These are phyloP conservation scores for Solanum sejunctum DNA, from an alignment of 257 asterid genomes.

Conservation along the genomic window DNA sequence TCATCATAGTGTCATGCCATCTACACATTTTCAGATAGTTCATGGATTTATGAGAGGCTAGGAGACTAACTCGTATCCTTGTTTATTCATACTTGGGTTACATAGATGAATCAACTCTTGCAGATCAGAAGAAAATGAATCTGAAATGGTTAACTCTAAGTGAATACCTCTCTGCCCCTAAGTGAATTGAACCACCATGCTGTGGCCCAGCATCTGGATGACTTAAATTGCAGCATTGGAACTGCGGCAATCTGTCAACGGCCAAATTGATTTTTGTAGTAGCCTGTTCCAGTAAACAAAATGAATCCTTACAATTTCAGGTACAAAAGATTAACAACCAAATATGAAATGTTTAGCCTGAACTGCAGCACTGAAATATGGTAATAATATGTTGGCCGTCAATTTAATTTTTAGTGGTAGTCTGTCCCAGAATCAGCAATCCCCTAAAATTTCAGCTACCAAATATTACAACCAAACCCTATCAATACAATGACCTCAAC, in stretches of 20 bases:
- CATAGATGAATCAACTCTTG: not conserved
- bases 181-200: conserved; percentile 91
- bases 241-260: conserved; percentile 63
- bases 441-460: not conserved
- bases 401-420: not conserved
- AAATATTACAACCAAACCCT: not conserved
- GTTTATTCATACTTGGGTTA: not conserved
- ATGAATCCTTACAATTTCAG: conserved; percentile 2
- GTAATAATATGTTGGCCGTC: not conserved
- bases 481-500: not conserved
- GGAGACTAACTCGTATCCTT: not conserved
- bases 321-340: not conserved
- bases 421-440: not conserved
- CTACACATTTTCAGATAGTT: not conserved
- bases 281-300: conserved; percentile 48
- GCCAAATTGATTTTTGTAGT: conserved; percentile 93
- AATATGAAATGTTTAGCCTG: not conserved
- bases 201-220: conserved; percentile 73
- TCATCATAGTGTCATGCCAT: not conserved
- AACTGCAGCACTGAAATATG: not conserved
- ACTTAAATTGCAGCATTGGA: conserved; percentile 54
- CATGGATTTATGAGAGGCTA: not conserved
- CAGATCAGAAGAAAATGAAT: not conserved
- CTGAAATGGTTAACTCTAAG: conserved; percentile 1
- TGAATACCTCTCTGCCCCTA: conserved; percentile 77